Conservation (phyloP, 1,284 basidiomycete genomes). For the Sanghuangporus baumii region DNA sequence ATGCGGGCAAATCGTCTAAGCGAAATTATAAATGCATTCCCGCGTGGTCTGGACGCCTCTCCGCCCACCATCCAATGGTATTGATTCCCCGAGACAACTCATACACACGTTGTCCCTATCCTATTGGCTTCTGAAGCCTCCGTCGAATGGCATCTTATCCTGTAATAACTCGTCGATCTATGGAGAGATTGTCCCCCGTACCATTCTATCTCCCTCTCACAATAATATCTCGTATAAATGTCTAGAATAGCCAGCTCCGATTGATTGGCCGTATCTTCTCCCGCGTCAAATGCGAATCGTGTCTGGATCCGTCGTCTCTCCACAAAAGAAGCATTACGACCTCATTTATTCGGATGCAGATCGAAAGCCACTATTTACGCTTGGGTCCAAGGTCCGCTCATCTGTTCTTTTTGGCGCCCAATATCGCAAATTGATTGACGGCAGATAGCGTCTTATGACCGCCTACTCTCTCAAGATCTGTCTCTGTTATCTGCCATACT, state of each 20-base stretch:
- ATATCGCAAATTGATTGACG: neutral
- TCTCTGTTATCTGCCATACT: neutral
- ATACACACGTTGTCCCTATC: too few species aligned
- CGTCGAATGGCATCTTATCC: too few species aligned
- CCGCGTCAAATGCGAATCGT: neutral
- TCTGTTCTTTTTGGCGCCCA: neutral
- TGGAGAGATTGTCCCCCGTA: neutral
- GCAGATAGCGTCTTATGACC: neutral
- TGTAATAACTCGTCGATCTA: neutral
- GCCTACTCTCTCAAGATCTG: neutral
- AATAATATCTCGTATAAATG: neutral
- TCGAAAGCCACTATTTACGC: neutral
- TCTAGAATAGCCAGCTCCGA: neutral
- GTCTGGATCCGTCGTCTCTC: neutral
- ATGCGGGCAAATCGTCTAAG: too few species aligned
- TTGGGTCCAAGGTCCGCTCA: neutral
- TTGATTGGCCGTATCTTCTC: neutral
- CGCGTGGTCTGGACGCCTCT: too few species aligned
- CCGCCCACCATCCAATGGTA: too few species aligned
- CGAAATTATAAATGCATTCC: too few species aligned
- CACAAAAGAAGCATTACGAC: neutral
- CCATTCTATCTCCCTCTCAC: neutral
- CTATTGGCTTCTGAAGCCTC: too few species aligned
- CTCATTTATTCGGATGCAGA: neutral
- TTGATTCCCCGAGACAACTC: too few species aligned